Evolutionary conservation across 305 asterid genomes (phyloP), one percentile per base, ranked within the genome.

Genomic region (Withania somnifera): DNA sequence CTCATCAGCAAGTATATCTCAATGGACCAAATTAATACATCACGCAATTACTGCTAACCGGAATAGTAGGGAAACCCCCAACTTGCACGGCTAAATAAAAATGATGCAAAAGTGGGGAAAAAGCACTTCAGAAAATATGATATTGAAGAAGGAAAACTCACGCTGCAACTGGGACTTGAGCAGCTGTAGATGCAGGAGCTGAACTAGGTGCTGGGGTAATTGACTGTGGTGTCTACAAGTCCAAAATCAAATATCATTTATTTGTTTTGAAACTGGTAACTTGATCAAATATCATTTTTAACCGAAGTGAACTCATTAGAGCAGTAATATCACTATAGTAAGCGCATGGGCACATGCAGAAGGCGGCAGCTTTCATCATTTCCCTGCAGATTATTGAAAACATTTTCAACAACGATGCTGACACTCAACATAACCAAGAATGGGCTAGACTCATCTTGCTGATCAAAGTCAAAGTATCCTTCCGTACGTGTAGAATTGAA

Each of bases 151-250:
- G 38, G 61, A 81, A 83, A 84, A 42, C 94, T 87, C 79, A 91
- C 93, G 2, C 83, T 71, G 86, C 84, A 61, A 82, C 77, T 17
- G 80, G 63, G 63, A 75, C 63, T 50, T 75, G 85, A 45, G 88
- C 81, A 81, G 87, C 40, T 66, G 86, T 50, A 54, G 92, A 56
- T 82, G 83, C 91, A 50, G 85, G 90, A 82, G 89, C 63, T 82
- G 95, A 57, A 54, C 88, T 69, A 47, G 90, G 86, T 10, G 87
- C 85, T 28, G 86, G 19, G 2, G 86, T 57, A 85, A 89, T 93
- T 77, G 92, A 58, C 84, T 88, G 93, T 57, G 91, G 89, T 75
- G 87, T 93, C 98, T 90, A 78, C 82, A 78, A 87, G 61, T 26
- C 63, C 40, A 50, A 75, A 61, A 75, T 50, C 80, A 75, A 45